phyloP scores from a whole-genome alignment of 352 stramenopile genomes.

The Pythium brachiatum region DNA sequence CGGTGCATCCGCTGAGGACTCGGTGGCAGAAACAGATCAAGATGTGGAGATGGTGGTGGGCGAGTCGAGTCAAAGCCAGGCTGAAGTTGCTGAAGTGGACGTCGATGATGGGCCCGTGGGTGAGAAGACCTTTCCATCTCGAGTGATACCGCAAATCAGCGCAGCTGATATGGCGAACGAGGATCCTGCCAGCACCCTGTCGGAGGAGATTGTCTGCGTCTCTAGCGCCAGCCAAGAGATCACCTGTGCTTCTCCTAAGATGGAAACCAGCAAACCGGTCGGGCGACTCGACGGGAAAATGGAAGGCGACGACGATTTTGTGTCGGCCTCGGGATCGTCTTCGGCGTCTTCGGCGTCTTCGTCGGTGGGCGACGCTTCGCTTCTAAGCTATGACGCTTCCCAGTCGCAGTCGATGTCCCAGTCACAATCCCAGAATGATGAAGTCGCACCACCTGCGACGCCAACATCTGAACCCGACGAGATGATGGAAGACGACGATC shows the following conservation, averaged over 20 bases:
- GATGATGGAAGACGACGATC: not conserved
- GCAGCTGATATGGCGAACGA: not conserved
- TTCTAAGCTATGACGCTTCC: not conserved
- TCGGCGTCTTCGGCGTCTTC: not conserved
- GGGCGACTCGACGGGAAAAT: not conserved
- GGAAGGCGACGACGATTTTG: not conserved
- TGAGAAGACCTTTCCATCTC: too few species aligned
- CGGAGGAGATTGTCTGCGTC: not conserved
- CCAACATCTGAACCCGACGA: not conserved
- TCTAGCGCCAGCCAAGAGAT: not conserved
- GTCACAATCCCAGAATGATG: not conserved
- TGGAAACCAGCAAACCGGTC: not conserved
- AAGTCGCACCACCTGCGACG: not conserved
- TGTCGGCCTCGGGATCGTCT: not conserved
- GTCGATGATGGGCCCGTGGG: not conserved
- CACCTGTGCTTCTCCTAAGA: not conserved
- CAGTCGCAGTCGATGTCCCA: not conserved
- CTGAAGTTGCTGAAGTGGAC: not conserved
- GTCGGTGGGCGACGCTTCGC: not conserved
- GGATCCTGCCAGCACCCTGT: not conserved
- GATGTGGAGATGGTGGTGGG: not conserved
- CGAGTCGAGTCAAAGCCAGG: not conserved
- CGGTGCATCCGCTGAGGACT: too few species aligned
- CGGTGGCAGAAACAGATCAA: too few species aligned
- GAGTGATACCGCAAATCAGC: too few species aligned